These are phyloP conservation scores for Penicillium pancosmium DNA, from an alignment of 495 filamentous ascomycete species.

Conservation along the genomic window DNA sequence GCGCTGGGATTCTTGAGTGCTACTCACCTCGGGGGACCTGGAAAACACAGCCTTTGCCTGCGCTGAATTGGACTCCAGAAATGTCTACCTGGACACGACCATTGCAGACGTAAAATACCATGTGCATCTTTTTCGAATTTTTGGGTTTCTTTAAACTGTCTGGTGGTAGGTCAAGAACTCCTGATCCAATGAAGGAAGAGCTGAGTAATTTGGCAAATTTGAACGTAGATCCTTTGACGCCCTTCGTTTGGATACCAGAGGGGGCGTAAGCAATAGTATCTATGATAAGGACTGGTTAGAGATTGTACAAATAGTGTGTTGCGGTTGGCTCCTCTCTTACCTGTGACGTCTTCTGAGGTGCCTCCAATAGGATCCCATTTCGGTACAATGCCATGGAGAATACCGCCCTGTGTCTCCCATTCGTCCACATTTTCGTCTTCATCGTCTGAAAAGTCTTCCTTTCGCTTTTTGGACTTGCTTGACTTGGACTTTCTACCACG, in stretches of 20 bases:
- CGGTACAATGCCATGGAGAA: conserved; percentile 59
- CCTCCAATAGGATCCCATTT: conserved; percentile 57
- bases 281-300: conserved; percentile 26
- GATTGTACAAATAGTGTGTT: not conserved
- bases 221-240: conserved; percentile 76
- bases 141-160: conserved; percentile 82
- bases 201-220: conserved; percentile 84
- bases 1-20: not conserved
- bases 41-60: conserved; percentile 84
- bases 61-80: conserved; percentile 74
- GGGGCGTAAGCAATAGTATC: conserved; percentile 83
- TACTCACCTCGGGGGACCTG: conserved; percentile 90
- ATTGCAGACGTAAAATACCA: conserved; percentile 86
- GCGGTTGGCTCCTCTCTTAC: conserved; percentile 32
- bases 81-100: conserved; percentile 78
- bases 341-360: conserved; percentile 58
- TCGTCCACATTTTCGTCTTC: conserved; percentile 55
- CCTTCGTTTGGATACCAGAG: conserved; percentile 70
- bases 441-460: conserved; percentile 43
- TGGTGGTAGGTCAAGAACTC: conserved; percentile 84
- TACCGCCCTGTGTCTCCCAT: conserved; percentile 64
- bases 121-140: conserved; percentile 90
- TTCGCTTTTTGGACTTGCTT: conserved; percentile 41
- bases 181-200: conserved; percentile 80
- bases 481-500: conserved; percentile 41